Percentiles rank a stretch among this genome's conserved stretches.
Evolutionary conservation across 1,284 basidiomycete genomes (phyloP).

Genomic region (Ustilago curta): DNA sequence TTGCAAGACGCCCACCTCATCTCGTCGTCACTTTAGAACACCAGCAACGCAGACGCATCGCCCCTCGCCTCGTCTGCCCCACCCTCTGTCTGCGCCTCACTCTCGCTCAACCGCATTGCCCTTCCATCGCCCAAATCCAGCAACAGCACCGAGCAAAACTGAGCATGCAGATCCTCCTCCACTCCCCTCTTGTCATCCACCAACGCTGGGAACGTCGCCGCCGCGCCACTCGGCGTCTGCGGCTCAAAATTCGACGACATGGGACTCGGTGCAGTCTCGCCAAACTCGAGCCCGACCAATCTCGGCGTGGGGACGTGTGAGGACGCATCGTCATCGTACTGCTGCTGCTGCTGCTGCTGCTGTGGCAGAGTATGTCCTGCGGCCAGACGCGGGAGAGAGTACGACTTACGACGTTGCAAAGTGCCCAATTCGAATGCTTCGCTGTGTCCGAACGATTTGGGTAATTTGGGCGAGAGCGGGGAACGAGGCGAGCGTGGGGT

Average conservation of each 20-base stretch:
- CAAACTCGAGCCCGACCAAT: slow-evolving; percentile 6
- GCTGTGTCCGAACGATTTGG: slow-evolving; percentile 15
- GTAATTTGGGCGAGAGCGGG: slow-evolving; percentile 7
- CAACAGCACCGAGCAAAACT: slow-evolving; percentile 36
- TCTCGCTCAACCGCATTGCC: slow-evolving; percentile 28
- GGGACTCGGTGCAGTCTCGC: slow-evolving; percentile 3
- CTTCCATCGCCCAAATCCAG: slow-evolving; percentile 38
- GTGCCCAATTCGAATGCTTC: slow-evolving; percentile 17
- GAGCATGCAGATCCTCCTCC: slow-evolving; percentile 23
- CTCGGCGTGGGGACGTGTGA: slow-evolving; percentile 17
- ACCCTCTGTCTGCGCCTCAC: neutral
- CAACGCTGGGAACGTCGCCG: slow-evolving; percentile 9
- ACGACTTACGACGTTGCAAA: slow-evolving; percentile 10
- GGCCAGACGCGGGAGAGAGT: slow-evolving; percentile 19
- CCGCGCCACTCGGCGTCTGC: slow-evolving; percentile 17
- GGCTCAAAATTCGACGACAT: slow-evolving; percentile 25
- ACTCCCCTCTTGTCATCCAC: neutral
- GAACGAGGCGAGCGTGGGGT: neutral
- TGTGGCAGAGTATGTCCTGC: neutral
- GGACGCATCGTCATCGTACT: neutral
- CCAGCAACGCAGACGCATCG: slow-evolving; percentile 20
- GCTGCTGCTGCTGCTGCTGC: neutral
- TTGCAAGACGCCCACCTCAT: neutral
- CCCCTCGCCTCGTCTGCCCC: neutral
- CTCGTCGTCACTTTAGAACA: neutral